Conservation (phyloP, 495 filamentous ascomycete genomes). For the Lentithecium fluviatile region DNA sequence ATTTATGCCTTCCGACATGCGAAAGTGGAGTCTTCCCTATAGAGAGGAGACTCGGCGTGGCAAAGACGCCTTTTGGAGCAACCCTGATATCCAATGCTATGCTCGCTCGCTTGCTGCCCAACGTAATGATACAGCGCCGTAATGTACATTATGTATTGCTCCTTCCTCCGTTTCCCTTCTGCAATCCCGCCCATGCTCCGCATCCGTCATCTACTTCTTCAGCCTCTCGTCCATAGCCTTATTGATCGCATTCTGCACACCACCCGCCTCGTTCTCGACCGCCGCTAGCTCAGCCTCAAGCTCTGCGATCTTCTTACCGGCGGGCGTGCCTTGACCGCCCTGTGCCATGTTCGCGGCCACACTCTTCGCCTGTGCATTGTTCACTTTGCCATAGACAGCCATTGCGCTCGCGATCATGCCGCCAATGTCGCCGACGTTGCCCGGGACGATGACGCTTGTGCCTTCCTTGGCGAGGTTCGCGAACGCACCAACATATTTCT, state of each 20-base stretch:
- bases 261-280: slow-evolving; percentile 10
- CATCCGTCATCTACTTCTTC: slow-evolving; percentile 7
- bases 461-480: slow-evolving; percentile 87
- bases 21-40: slow-evolving; percentile 2
- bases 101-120: no score
- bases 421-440: slow-evolving; percentile 95
- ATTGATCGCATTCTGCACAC: slow-evolving; percentile 21
- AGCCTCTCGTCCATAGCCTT: slow-evolving; percentile 33
- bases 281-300: slow-evolving; percentile 26
- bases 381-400: slow-evolving; percentile 93
- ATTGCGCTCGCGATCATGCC: slow-evolving; percentile 97
- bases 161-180: neutral
- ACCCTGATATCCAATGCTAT: no score
- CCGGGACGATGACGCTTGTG: slow-evolving; percentile 90
- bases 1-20: neutral
- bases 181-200: neutral
- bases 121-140: neutral
- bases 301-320: slow-evolving; percentile 28
- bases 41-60: slow-evolving; percentile 1
- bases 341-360: slow-evolving; percentile 53
- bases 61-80: neutral
- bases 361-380: slow-evolving; percentile 71
- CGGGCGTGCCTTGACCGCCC: slow-evolving; percentile 7
- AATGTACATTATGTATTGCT: neutral
- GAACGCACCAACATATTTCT: slow-evolving; percentile 98